phyloP scores from a whole-genome alignment of 768 basidiomycete species.

The Lanmaoa pseudosensibilis region DNA sequence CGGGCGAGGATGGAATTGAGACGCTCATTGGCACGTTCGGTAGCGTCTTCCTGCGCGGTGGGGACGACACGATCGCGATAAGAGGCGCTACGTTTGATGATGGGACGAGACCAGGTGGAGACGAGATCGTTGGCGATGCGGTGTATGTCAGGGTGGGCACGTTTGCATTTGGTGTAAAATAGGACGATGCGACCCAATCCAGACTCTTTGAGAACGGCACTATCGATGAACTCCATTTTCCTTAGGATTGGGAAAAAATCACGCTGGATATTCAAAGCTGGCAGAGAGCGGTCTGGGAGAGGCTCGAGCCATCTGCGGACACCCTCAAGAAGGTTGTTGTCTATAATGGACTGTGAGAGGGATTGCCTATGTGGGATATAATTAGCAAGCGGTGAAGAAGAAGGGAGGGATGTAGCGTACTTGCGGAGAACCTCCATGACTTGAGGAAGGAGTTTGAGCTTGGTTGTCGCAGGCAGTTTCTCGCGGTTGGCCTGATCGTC shows the following conservation, averaged over 20 bases:
- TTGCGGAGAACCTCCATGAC: slow-evolving; percentile 93
- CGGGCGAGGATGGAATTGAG: slow-evolving; percentile 69
- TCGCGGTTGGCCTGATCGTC: slow-evolving; percentile 80
- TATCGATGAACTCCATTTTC: slow-evolving; percentile 93
- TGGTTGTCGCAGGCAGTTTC: slow-evolving; percentile 79
- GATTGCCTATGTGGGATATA: slow-evolving; percentile 56
- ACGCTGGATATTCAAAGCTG: slow-evolving; percentile 93
- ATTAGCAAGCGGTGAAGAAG: not conserved
- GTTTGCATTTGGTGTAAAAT: slow-evolving; percentile 95
- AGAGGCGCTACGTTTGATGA: slow-evolving; percentile 84
- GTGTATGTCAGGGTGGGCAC: slow-evolving; percentile 78
- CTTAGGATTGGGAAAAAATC: slow-evolving; percentile 81
- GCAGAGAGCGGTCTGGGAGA: slow-evolving; percentile 86
- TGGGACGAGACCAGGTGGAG: slow-evolving; percentile 83
- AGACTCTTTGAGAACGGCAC: slow-evolving; percentile 85
- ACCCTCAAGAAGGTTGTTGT: slow-evolving; percentile 91
- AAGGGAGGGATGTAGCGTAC: slow-evolving; percentile 42
- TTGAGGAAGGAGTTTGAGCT: slow-evolving; percentile 81
- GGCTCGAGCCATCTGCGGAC: slow-evolving; percentile 93
- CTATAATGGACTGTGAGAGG: slow-evolving; percentile 88
- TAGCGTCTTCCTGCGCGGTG: slow-evolving; percentile 44
- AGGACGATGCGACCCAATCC: slow-evolving; percentile 85
- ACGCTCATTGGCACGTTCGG: slow-evolving; percentile 47
- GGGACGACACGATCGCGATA: slow-evolving; percentile 76
- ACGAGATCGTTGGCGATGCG: slow-evolving; percentile 84